A percentile compares a stretch with the other conserved stretches of the same genome.
phyloP scores from a whole-genome alignment of 345 rosid species.

The Eucalyptus urophylla region DNA sequence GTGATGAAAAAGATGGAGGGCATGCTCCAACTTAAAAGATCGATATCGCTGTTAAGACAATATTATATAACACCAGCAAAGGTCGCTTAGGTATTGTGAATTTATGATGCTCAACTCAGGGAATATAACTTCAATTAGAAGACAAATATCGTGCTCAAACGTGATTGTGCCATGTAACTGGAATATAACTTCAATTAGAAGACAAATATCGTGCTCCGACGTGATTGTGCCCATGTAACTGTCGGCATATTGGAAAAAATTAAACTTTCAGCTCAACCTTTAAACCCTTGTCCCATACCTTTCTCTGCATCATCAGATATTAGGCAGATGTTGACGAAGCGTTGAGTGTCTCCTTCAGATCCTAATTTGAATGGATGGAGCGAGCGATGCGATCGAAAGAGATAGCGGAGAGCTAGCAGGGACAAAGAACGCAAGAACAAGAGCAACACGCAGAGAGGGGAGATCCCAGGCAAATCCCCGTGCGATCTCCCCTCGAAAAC shows the following conservation, averaged over 20 bases:
- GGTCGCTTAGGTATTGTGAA: neutral
- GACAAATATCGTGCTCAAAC: neutral
- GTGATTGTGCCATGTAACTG: neutral
- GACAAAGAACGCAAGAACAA: neutral
- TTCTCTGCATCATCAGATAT: neutral
- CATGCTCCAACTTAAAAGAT: neutral
- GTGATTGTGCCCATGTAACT: neutral
- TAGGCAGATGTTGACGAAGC: neutral
- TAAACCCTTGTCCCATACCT: neutral
- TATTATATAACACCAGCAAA: neutral
- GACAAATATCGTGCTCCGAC: neutral
- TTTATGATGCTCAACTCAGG: neutral
- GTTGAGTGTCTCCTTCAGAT: neutral
- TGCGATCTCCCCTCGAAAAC: conserved; percentile 71
- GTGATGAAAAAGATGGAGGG: neutral
- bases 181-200: neutral
- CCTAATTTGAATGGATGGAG: neutral
- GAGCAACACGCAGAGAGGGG: conserved; percentile 12
- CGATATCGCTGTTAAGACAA: neutral
- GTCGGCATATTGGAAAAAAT: neutral
- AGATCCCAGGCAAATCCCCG: conserved; percentile 77
- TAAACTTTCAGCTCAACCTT: neutral
- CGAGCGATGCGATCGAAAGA: neutral
- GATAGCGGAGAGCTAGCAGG: neutral
- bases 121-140: neutral